phyloP scores from a whole-genome alignment of 768 basidiomycete genomes.

The Tremella fuciformis region DNA sequence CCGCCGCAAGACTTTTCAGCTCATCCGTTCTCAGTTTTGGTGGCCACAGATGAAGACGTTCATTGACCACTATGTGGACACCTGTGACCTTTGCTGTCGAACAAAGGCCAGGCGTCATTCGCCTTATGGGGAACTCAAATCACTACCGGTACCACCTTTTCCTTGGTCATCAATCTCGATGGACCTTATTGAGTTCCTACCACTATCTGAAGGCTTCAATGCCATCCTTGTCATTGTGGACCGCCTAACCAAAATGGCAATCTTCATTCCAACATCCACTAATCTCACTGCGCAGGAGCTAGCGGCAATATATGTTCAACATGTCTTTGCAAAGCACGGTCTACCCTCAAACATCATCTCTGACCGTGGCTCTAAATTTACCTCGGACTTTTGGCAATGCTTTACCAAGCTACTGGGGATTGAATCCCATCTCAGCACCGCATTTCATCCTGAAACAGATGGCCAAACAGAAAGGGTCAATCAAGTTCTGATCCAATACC shows the following conservation, averaged over 20 bases:
- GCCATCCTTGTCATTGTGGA: slow-evolving; percentile 54
- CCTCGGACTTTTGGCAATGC: slow-evolving; percentile 46
- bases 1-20: slow-evolving; percentile 46
- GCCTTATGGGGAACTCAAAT: slow-evolving; percentile 52
- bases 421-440: slow-evolving; percentile 51
- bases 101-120: slow-evolving; percentile 36
- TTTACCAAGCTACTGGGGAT: slow-evolving; percentile 51
- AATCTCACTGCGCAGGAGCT: slow-evolving; percentile 48
- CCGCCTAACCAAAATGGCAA: slow-evolving; percentile 53
- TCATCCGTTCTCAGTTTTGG: slow-evolving; percentile 53
- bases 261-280: slow-evolving; percentile 55
- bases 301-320: slow-evolving; percentile 1
- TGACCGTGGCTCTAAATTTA: slow-evolving; percentile 41
- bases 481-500: slow-evolving; percentile 9
- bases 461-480: slow-evolving; percentile 44
- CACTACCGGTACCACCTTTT: slow-evolving; percentile 37
- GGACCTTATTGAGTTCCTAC: slow-evolving; percentile 54
- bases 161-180: slow-evolving; percentile 53
- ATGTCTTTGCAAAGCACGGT: slow-evolving; percentile 35
- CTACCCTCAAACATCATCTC: slow-evolving; percentile 38
- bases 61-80: slow-evolving; percentile 49
- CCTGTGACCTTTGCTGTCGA: slow-evolving; percentile 44
- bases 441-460: slow-evolving; percentile 56
- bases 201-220: slow-evolving; percentile 49
- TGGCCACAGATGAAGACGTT: slow-evolving; percentile 35